Evolutionary conservation across 805 yeast genomes (phyloP), one percentile per base, ranked within the genome.

Genomic region (Barnettozyma wickerhamii): DNA sequence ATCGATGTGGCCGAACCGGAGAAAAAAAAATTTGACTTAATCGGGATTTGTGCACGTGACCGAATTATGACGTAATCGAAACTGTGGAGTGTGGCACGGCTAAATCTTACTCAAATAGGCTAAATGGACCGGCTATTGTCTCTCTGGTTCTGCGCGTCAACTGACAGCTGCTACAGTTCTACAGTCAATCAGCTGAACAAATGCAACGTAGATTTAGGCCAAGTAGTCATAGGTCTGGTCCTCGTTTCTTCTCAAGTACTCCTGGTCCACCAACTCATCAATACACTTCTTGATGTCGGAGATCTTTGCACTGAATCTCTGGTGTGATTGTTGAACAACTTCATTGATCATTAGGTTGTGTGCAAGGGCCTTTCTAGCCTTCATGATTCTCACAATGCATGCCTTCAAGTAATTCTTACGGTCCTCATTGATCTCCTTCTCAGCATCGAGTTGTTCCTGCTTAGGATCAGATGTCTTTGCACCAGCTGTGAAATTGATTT

Each of bases 311-410:
- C 75, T 78, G 70, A 93, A 91, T 52, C 98, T 74, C 34, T 63
- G 66, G 49, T 80, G 81, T 4, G 95, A 79, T 59, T 88, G 95
- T 45, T 86, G 84, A 53, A 87, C 81, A 31, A 90, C 91, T 61
- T 91, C 98, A 52, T 84, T 86, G 31, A 89, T 81, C 54, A 91
- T 72, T 41, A 80, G 81, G 36, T 81, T 84, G 59, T 90, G 97
- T 49, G 78, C 77, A 53, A 87, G 69, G 33, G 71, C 72, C 61
- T 89, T 85, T 57, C 96, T 75, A 1, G 96, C 90, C 68, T 91
- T 91, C 98, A 91, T 93, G 57, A 91, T 86, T 55, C 99, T 76
- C 30, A 91, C 98, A 64, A 93, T 88, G 56, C 95, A 86, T 2
- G 98, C 96, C 57, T 88, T 86, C 53, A 93, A 70, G 65, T 81